Percentiles rank a stretch among this genome's conserved stretches.
Evolutionary conservation across 768 basidiomycete genomes (phyloP).

Genomic region (Lyophyllum decastes): DNA sequence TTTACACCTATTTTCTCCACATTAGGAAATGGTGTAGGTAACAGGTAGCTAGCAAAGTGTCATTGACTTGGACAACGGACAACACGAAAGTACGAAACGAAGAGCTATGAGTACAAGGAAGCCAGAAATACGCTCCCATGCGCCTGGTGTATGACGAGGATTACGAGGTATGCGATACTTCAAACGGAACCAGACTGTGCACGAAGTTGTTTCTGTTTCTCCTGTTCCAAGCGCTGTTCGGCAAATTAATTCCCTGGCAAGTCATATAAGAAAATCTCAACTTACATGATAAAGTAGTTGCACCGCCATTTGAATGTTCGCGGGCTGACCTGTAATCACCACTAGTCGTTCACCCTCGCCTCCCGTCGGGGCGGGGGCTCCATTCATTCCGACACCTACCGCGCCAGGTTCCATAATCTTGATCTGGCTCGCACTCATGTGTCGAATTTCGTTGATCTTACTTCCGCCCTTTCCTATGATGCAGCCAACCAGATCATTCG

Average conservation of each 20-base stretch:
- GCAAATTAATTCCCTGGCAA: slow-evolving; percentile 4
- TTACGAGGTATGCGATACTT: slow-evolving; percentile 9
- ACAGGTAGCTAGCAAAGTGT: not conserved
- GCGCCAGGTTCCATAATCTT: slow-evolving; percentile 99
- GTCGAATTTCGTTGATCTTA: slow-evolving; percentile 98
- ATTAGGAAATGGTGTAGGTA: not conserved
- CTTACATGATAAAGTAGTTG: slow-evolving; percentile 82
- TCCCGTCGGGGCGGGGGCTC: slow-evolving; percentile 68
- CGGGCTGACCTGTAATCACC: slow-evolving; percentile 93
- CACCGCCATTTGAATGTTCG: slow-evolving; percentile 96
- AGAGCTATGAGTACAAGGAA: slow-evolving; percentile 26
- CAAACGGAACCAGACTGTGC: slow-evolving; percentile 25
- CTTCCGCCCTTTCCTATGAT: slow-evolving; percentile 98
- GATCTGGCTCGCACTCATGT: slow-evolving; percentile 94
- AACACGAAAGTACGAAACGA: slow-evolving; percentile 5
- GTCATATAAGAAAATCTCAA: slow-evolving; percentile 22
- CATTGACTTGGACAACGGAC: not conserved
- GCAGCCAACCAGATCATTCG: slow-evolving; percentile 94
- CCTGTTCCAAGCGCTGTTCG: slow-evolving; percentile 80
- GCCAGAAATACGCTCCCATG: slow-evolving; percentile 18
- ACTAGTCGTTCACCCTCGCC: slow-evolving; percentile 90
- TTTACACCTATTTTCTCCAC: not conserved
- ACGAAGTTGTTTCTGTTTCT: slow-evolving; percentile 82
- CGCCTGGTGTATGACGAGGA: slow-evolving; percentile 7
- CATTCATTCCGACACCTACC: slow-evolving; percentile 64